A percentile compares a stretch with the other conserved stretches of the same genome.
Evolutionary conservation across 1,284 basidiomycete genomes (phyloP).

Genomic region (Puccinia sorghi): DNA sequence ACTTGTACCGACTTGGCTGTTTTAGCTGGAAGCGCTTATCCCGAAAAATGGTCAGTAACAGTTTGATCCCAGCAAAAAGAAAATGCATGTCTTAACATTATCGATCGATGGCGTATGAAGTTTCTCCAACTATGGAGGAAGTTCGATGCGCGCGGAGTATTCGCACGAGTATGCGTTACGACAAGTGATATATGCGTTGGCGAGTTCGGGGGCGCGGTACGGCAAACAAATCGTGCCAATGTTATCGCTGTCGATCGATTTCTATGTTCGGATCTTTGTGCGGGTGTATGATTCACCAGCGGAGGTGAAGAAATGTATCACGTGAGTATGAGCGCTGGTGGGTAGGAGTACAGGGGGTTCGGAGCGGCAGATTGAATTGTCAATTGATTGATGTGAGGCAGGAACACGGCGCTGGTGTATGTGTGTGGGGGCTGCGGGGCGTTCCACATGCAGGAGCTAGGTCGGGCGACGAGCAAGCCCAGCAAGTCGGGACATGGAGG

Average conservation of each 20-base stretch:
- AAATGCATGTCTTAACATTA: neutral
- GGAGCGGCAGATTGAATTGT: constrained; percentile 29
- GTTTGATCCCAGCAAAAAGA: neutral
- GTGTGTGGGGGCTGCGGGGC: constrained; percentile 79
- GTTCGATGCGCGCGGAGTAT: constrained; percentile 85
- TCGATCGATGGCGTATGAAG: constrained; percentile 60
- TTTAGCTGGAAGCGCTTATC: constrained; percentile 88
- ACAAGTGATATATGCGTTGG: constrained; percentile 80
- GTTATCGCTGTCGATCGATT: constrained; percentile 93
- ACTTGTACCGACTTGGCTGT: constrained; percentile 97
- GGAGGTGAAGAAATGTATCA: constrained; percentile 81
- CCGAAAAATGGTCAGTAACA: constrained; percentile 81
- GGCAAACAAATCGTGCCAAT: constrained; percentile 87
- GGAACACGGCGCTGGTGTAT: constrained; percentile 79
- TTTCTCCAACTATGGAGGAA: constrained; percentile 94
- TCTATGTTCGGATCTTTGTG: constrained; percentile 92
- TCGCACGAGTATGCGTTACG: constrained; percentile 90
- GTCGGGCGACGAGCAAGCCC: constrained; percentile 66
- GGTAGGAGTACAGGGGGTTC: neutral
- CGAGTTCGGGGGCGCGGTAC: constrained; percentile 84
- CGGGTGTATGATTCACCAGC: constrained; percentile 72
- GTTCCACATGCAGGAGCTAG: constrained; percentile 76
- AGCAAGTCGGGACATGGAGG: constrained; percentile 63
- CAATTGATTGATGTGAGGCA: constrained; percentile 58
- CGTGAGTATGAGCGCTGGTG: constrained; percentile 62